Conservation (phyloP, 2,329 filamentous ascomycete species). For the Hypoxylon rubiginosum region DNA sequence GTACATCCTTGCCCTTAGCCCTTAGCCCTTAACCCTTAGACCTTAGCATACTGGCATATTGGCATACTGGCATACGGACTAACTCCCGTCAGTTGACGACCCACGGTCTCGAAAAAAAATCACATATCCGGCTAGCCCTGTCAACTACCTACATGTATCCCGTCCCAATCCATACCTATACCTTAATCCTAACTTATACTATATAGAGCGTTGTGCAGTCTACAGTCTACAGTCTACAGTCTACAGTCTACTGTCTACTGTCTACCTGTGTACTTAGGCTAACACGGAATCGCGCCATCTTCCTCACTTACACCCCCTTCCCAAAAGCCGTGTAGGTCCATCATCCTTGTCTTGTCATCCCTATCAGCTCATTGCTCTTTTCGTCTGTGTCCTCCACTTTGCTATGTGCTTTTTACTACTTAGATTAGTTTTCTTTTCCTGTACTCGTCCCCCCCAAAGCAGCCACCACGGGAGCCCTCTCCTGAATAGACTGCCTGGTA, state of each 20-base stretch:
- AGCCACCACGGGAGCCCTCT: conserved; percentile 28
- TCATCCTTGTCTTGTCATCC: conserved; percentile 47
- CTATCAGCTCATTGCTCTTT: conserved; percentile 47
- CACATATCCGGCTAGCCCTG: conserved; percentile 26
- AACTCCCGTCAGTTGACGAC: conserved; percentile 19
- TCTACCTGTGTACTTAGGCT: conserved; percentile 16
- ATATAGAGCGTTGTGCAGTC: conserved; percentile 39
- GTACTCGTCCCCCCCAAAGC: conserved; percentile 33
- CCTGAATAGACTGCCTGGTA: conserved; percentile 18
- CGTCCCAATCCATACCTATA: no score
- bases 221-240: no score
- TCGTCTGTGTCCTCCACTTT: conserved; percentile 41
- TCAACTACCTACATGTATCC: conserved; percentile 14
- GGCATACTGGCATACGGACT: no score
- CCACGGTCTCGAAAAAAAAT: conserved; percentile 23
- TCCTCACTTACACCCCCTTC: conserved; percentile 34
- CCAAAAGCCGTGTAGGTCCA: conserved; percentile 34
- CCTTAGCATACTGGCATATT: conserved; percentile 3
- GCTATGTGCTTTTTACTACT: conserved; percentile 41
- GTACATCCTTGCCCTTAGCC: not conserved
- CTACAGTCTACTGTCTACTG: no score
- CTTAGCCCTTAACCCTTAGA: not conserved
- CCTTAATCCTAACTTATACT: conserved; percentile 5
- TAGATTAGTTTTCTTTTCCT: conserved; percentile 15
- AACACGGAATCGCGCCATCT: conserved; percentile 34